phyloP scores from a whole-genome alignment of 129 eudicot genomes.

The Pittosporum tobira region DNA sequence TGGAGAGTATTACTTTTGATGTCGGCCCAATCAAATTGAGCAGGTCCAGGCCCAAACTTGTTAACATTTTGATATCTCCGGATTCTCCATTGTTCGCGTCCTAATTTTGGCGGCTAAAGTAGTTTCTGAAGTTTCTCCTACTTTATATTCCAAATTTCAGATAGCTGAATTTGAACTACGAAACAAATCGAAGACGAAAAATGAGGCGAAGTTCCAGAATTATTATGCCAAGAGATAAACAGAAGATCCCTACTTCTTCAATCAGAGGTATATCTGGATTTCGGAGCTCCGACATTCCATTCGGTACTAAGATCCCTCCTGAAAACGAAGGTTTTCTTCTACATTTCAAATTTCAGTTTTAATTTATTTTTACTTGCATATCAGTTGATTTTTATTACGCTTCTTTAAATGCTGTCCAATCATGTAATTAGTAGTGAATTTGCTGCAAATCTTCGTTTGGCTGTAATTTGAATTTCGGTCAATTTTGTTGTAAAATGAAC shows the following conservation, averaged over 20 bases:
- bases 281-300: slow-evolving; percentile 29
- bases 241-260: slow-evolving; percentile 18
- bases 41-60: too few relatives aligned
- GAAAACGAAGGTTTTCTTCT: slow-evolving; percentile 18
- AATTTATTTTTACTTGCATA: neutral
- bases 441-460: too few relatives aligned
- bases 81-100: too few relatives aligned
- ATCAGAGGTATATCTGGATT: slow-evolving; percentile 26
- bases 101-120: neutral
- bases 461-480: too few relatives aligned
- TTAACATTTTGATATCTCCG: too few relatives aligned
- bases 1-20: too few relatives aligned
- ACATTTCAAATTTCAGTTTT: neutral
- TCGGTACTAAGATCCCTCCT: slow-evolving; percentile 14
- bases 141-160: neutral
- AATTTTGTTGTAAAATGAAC: too few relatives aligned
- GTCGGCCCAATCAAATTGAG: too few relatives aligned
- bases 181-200: neutral
- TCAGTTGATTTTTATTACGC: neutral
- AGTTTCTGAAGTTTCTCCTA: neutral
- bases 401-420: neutral
- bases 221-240: slow-evolving; percentile 5
- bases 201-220: slow-evolving; percentile 9
- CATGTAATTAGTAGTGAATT: too few relatives aligned
- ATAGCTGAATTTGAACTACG: neutral